phyloP scores from a whole-genome alignment of 208 protist genomes.

The Leishmania aethiopica region DNA sequence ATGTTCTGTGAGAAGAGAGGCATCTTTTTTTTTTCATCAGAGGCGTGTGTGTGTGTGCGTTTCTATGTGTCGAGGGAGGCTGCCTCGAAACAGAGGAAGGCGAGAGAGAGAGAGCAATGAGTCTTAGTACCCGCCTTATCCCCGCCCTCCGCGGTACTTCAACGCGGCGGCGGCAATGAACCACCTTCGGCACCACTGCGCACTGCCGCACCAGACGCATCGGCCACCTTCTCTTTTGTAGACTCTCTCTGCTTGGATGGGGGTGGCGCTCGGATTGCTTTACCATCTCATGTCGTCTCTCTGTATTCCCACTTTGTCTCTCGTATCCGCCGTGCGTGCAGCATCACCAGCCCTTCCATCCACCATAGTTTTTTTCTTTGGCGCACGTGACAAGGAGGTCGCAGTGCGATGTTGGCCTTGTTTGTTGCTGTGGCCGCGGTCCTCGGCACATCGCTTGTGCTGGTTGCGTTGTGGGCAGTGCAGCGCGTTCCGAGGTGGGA shows the following conservation, averaged over 20 bases:
- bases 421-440: constrained; percentile 13
- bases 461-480: constrained; percentile 39
- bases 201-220: not conserved
- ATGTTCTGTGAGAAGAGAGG: not conserved
- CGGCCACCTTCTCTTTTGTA: not conserved
- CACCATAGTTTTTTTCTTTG: not conserved
- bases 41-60: not conserved
- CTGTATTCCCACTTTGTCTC: not conserved
- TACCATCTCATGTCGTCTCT: not conserved
- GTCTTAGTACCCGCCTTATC: not conserved
- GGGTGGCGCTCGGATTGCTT: not conserved
- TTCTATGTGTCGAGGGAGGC: not conserved
- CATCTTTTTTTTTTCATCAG: not conserved
- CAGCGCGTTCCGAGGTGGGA: constrained; percentile 67
- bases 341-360: not conserved
- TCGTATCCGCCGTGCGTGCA: not conserved
- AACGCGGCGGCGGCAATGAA: not conserved
- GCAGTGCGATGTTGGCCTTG: constrained; percentile 7
- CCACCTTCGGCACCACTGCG: not conserved
- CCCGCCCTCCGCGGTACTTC: not conserved
- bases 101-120: not conserved
- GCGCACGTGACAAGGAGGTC: not conserved
- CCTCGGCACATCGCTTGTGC: constrained; percentile 35
- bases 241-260: not conserved
- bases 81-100: not conserved